Percentiles rank a stretch among this genome's conserved stretches.
Conservation (phyloP, 164 flowering plant species). For the Nelumbo lutea region DNA sequence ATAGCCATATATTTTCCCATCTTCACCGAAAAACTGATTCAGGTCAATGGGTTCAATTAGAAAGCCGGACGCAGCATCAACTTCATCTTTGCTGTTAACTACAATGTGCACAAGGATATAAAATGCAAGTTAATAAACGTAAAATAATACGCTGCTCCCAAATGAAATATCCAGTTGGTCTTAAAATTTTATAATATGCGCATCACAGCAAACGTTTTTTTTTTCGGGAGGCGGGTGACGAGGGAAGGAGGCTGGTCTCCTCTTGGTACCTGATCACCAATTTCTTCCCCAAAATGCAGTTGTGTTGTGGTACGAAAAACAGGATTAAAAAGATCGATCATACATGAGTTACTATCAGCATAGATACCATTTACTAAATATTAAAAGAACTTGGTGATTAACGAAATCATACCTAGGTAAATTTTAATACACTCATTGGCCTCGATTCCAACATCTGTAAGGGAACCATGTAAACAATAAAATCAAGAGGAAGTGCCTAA, state of each 20-base stretch:
- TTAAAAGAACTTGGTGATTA: not conserved
- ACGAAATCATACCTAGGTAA: constrained; percentile 51
- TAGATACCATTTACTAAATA: not conserved
- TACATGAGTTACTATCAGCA: not conserved
- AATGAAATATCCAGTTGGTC: not conserved
- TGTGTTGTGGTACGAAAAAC: not conserved
- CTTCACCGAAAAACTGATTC: constrained; percentile 70
- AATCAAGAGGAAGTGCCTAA: not conserved
- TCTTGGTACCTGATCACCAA: not conserved
- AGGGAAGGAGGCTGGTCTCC: too few relatives aligned
- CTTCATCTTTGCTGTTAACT: constrained; percentile 76
- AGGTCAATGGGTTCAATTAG: constrained; percentile 63
- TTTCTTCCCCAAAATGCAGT: not conserved
- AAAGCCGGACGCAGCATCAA: constrained; percentile 40
- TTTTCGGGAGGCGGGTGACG: too few relatives aligned
- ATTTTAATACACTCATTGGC: constrained; percentile 77
- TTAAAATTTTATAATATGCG: too few relatives aligned
- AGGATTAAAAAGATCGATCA: not conserved
- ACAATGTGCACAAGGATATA: constrained; percentile 8
- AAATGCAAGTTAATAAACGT: not conserved
- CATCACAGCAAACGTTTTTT: too few relatives aligned
- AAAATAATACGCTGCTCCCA: not conserved
- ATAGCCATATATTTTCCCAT: constrained; percentile 88
- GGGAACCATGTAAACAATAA: not conserved
- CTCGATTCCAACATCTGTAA: constrained; percentile 75